phyloP scores from a whole-genome alignment of 352 stramenopile genomes.

The Pythium sp. region DNA sequence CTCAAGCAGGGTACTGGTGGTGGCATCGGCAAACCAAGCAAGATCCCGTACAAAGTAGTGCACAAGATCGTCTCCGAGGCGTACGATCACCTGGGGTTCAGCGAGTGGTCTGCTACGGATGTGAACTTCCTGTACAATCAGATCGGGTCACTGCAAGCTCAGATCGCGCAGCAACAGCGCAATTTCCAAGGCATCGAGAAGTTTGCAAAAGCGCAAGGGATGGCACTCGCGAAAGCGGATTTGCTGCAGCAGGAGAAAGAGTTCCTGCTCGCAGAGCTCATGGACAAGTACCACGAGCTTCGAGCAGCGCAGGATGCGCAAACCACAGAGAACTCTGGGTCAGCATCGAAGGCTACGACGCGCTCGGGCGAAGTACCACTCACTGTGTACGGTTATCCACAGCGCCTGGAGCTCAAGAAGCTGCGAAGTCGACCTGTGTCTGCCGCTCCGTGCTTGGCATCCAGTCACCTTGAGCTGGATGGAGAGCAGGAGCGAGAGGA shows the following conservation, averaged over 20 bases:
- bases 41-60: slow-evolving; percentile 27
- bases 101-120: slow-evolving; percentile 46
- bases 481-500: slow-evolving; percentile 11
- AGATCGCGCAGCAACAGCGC: slow-evolving; percentile 24
- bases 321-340: slow-evolving; percentile 9
- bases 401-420: slow-evolving; percentile 40
- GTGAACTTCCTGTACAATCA: slow-evolving; percentile 35
- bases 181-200: slow-evolving; percentile 11
- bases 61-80: slow-evolving; percentile 32
- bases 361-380: slow-evolving; percentile 26
- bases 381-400: slow-evolving; percentile 49
- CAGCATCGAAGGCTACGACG: background rate
- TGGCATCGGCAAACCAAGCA: background rate
- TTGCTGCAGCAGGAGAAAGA: slow-evolving; percentile 57
- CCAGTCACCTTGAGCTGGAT: background rate
- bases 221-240: slow-evolving; percentile 36
- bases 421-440: slow-evolving; percentile 25
- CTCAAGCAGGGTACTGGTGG: slow-evolving; percentile 5
- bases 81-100: slow-evolving; percentile 49
- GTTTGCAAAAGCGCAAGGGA: slow-evolving; percentile 22
- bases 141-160: slow-evolving; percentile 20
- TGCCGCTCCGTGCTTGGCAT: slow-evolving; percentile 20
- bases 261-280: slow-evolving; percentile 51
- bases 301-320: slow-evolving; percentile 20
- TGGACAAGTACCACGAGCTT: slow-evolving; percentile 39